Conservation (phyloP, 2,329 filamentous ascomycete species). For the Didymella sp. region DNA sequence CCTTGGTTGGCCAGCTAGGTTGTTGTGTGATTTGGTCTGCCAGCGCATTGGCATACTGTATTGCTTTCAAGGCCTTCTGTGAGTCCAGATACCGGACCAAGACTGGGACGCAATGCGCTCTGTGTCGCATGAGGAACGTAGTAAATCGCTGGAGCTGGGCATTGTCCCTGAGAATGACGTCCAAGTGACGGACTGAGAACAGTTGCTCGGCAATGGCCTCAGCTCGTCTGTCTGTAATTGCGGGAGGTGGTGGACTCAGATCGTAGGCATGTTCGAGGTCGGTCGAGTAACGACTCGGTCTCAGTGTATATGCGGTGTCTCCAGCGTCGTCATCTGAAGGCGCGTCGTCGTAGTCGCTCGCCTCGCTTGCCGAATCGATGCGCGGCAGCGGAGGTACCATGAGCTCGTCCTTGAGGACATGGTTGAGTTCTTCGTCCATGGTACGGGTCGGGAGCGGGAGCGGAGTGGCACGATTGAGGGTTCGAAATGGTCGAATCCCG, state of each 20-base stretch:
- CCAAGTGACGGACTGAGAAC: constrained; percentile 69
- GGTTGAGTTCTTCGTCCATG: constrained; percentile 11
- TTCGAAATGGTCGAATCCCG: background rate
- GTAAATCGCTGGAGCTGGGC: constrained; percentile 68
- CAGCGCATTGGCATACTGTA: constrained; percentile 72
- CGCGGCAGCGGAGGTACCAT: constrained; percentile 7
- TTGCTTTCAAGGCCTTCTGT: constrained; percentile 70
- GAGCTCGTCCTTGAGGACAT: constrained; percentile 5
- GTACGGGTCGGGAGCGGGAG: constrained; percentile 7
- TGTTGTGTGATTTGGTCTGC: constrained; percentile 61
- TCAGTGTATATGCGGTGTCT: background rate
- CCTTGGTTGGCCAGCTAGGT: constrained; percentile 46
- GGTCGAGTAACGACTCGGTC: constrained; percentile 17
- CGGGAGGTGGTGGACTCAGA: constrained; percentile 34
- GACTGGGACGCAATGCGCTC: constrained; percentile 66
- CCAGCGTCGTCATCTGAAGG: constrained; percentile 4
- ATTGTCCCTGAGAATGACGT: constrained; percentile 67
- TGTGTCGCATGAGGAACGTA: constrained; percentile 65
- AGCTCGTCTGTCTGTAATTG: constrained; percentile 28
- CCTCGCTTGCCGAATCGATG: constrained; percentile 18
- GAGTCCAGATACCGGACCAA: constrained; percentile 73
- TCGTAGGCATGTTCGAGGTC: constrained; percentile 31
- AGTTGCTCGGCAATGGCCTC: constrained; percentile 68
- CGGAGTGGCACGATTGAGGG: constrained; percentile 3
- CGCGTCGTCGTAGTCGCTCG: constrained; percentile 2